Percentiles rank a stretch among this genome's conserved stretches.
phyloP scores from a whole-genome alignment of 139 green algal species.

The Micractinium conductrix region DNA sequence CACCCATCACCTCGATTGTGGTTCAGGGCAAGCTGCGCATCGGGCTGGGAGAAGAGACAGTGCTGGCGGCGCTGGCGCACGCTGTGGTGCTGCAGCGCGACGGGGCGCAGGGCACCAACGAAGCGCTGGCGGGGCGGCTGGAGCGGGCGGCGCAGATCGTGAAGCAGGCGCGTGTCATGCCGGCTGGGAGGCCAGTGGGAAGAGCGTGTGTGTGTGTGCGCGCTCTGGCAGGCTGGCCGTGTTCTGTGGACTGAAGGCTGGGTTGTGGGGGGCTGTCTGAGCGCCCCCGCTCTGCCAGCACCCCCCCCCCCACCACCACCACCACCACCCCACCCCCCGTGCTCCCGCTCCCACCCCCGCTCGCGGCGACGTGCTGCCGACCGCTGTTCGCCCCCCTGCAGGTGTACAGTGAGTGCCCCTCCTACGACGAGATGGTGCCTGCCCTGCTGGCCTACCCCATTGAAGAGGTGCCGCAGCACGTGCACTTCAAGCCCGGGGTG shows the following conservation, averaged over 20 bases:
- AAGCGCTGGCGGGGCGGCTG: constrained; percentile 58
- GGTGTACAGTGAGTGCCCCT: constrained; percentile 91
- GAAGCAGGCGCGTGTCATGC: constrained; percentile 66
- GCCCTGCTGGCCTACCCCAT: constrained; percentile 78
- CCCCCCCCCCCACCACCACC: too few relatives aligned
- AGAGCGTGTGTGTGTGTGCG: too few relatives aligned
- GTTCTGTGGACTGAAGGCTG: too few relatives aligned
- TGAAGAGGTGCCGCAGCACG: constrained; percentile 56
- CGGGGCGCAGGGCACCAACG: constrained; percentile 25
- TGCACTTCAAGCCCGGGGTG: constrained; percentile 87
- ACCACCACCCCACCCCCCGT: too few relatives aligned
- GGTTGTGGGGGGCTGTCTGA: too few relatives aligned
- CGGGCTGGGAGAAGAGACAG: constrained; percentile 93
- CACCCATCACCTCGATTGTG: too few relatives aligned
- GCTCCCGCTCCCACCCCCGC: too few relatives aligned
- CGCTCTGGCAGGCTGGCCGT: too few relatives aligned
- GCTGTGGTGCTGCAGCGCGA: constrained; percentile 75
- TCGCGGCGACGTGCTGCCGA: too few relatives aligned
- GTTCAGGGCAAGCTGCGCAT: constrained; percentile 99
- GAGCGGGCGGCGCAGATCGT: constrained; percentile 74
- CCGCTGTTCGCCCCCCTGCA: too few relatives aligned
- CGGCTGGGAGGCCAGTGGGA: too few relatives aligned
- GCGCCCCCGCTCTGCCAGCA: too few relatives aligned
- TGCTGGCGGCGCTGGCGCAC: constrained; percentile 92
- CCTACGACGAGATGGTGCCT: constrained; percentile 88